Evolutionary conservation across 257 asterid genomes (phyloP).

Genomic region (Fraxinus pennsylvanica): DNA sequence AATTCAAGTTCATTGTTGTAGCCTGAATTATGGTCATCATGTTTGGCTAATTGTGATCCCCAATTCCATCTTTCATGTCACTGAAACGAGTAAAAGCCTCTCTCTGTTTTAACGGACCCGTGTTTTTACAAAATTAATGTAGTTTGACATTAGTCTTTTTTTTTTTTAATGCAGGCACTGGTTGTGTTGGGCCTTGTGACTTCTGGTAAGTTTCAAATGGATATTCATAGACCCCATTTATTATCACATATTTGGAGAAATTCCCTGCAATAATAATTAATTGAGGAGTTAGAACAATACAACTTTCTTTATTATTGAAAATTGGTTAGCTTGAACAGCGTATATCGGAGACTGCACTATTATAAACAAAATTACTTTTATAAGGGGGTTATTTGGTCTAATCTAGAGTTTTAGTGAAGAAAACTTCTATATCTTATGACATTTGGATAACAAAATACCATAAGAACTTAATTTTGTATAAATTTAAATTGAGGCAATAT

Average conservation of each 20-base stretch:
- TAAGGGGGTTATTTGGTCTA: constrained; percentile 4
- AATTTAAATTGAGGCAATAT: no score
- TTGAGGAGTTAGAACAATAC: background rate
- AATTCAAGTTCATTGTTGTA: background rate
- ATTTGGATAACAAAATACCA: background rate
- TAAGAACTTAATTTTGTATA: background rate
- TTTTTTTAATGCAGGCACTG: constrained; percentile 63
- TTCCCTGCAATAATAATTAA: constrained; percentile 4
- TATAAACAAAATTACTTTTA: background rate
- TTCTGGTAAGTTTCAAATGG: constrained; percentile 67
- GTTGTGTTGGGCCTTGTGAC: constrained; percentile 61
- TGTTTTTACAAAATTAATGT: constrained; percentile 5
- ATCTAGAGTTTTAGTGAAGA: no score
- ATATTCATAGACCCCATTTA: background rate
- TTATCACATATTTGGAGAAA: background rate
- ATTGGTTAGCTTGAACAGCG: background rate
- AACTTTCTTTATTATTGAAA: background rate
- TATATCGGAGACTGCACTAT: background rate
- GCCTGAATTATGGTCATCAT: background rate
- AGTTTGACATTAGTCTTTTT: constrained; percentile 25
- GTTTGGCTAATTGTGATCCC: background rate
- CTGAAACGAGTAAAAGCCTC: constrained; percentile 4
- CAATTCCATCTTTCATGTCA: constrained; percentile 2
- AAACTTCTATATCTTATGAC: background rate
- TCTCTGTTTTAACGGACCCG: background rate